Percentiles rank a stretch among this genome's conserved stretches.
Evolutionary conservation across 75 land plant genomes (phyloP).

Genomic region (Pinus albicaulis): DNA sequence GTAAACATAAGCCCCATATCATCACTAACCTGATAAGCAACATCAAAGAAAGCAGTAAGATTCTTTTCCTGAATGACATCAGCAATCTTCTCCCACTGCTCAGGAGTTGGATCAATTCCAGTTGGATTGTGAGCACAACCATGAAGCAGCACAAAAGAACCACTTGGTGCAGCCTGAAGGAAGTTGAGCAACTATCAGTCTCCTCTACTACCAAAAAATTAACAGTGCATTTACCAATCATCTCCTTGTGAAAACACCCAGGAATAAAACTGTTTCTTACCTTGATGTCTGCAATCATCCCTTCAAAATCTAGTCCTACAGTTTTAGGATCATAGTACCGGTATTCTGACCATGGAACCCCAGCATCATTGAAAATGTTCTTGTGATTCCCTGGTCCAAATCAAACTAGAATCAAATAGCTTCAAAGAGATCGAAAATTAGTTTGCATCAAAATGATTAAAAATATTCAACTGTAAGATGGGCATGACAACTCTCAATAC

Average conservation of each 20-base stretch:
- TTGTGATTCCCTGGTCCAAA: conserved; percentile 86
- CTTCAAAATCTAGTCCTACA: conserved; percentile 95
- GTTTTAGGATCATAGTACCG: conserved; percentile 95
- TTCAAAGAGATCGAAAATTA: neutral
- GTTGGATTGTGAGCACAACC: conserved; percentile 99
- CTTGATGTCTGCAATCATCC: conserved; percentile 95
- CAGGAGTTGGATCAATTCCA: conserved; percentile 96
- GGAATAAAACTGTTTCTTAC: conserved; percentile 23
- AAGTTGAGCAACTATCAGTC: neutral
- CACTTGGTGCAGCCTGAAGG: conserved; percentile 87
- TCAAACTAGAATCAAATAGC: neutral
- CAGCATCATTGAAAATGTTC: conserved; percentile 96
- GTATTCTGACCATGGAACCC: conserved; percentile 98
- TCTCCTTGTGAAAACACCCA: neutral
- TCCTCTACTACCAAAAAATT: neutral
- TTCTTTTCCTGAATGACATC: conserved; percentile 83
- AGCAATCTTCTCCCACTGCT: conserved; percentile 95
- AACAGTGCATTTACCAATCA: neutral
- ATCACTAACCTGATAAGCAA: conserved; percentile 69
- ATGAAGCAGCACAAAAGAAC: conserved; percentile 87
- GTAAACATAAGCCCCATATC: neutral
- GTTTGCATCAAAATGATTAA: neutral
- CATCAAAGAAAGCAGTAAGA: conserved; percentile 72
- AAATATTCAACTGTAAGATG: neutral
- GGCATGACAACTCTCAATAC: neutral